Evolutionary conservation across 78 protist species (phyloP), one percentile per base, ranked within the genome.

Genomic region (Ministeria vibrans): DNA sequence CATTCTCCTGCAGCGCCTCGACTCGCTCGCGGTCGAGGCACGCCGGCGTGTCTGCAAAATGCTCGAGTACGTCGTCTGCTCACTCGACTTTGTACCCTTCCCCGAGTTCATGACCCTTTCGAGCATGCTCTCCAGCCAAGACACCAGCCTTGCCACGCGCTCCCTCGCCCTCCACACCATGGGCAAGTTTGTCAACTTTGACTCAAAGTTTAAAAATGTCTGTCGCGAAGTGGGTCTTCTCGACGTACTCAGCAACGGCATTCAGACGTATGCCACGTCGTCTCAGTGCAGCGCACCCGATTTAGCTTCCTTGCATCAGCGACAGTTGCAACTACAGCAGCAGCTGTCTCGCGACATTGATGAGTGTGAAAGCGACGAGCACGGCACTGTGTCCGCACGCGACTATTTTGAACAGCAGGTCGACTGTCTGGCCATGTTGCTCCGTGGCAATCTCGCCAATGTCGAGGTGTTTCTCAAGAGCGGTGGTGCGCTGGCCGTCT

Each of bases 51-150:
- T 63, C 20, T 63, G 28, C 34, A 7, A 18, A 23, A 63, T 63
- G 42, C 18, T 63, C 71, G 71, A 63, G 22, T 63, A 63, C 13
- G 71, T 63, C 71, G 71, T 63, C n/a, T 63, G 34, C 15, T 32
- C 42, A 6, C 71, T 63, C 43, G 23, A 32, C 42, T 63, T 63
- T 63, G 71, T 63, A 11, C 71, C 71, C 25, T 25, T 63, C 18
- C 71, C 42, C 20, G 71, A 63, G 71, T 41, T 63, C 42, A 23
- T 32, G 32, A 41, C 34, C 1, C 71, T 63, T 41, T n/a, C n/a
- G n/a, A 41, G 71, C 66, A 59, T 30, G 66, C 66, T 28, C 13
- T 30, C 28, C 34, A 23, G 28, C 13, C 15, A 11, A 11, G 66
- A 23, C n/a, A 30, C 66, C 20, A 23, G 28, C 36, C 36, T 59